Evolutionary conservation across 2,329 filamentous ascomycete species (phyloP).

Genomic region (Penicillium sp.): DNA sequence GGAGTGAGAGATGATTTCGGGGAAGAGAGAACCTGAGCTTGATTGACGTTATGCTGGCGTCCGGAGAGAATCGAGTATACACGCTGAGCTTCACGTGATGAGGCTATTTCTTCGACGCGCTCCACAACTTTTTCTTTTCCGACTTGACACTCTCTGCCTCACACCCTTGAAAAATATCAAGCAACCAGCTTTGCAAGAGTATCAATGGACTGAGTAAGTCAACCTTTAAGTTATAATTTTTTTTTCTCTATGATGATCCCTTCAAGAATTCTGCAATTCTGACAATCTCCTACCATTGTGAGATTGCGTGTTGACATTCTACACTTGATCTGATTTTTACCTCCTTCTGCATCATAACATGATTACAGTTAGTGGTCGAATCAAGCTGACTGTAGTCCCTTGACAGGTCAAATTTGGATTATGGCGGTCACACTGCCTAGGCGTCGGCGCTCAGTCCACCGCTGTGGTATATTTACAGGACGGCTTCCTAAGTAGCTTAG

Average conservation of each 20-base stretch:
- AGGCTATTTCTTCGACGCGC: constrained; percentile 23
- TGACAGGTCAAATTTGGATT: constrained; percentile 4
- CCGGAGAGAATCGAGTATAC: constrained; percentile 29
- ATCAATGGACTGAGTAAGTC: constrained; percentile 2
- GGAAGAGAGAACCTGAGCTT: constrained; percentile 1
- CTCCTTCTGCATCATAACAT: not conserved
- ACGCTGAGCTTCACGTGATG: constrained; percentile 29
- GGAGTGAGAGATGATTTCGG: not conserved
- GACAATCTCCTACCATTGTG: constrained; percentile 47
- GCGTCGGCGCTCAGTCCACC: not conserved
- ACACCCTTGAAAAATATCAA: not conserved
- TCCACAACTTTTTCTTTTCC: constrained; percentile 7
- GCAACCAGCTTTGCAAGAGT: too few relatives aligned
- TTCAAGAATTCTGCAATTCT: constrained; percentile 53
- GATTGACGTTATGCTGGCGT: constrained; percentile 22
- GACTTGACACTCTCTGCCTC: constrained; percentile 7
- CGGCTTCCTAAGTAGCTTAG: not conserved
- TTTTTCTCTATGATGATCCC: constrained; percentile 41
- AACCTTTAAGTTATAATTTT: not conserved
- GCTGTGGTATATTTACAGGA: not conserved
- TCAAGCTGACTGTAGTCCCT: constrained; percentile 23
- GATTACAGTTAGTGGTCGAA: constrained; percentile 12
- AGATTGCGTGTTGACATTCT: constrained; percentile 53
- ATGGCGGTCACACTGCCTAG: constrained; percentile 8
- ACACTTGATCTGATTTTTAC: constrained; percentile 51